phyloP scores from a whole-genome alignment of 805 yeast genomes.

The Candida sithepensis region DNA sequence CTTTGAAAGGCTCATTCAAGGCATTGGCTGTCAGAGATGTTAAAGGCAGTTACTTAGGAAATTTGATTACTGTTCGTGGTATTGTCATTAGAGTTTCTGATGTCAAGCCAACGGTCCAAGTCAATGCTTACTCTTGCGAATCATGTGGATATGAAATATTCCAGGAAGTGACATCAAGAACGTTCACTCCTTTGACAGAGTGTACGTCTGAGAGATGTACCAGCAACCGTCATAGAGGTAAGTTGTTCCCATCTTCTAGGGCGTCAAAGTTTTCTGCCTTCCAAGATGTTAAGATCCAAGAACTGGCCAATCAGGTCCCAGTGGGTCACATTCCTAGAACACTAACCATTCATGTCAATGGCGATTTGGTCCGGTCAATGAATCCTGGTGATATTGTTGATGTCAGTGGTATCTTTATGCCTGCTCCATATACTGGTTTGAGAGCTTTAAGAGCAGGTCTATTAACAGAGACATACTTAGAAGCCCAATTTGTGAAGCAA shows the following conservation, averaged over 20 bases:
- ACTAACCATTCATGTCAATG: conserved; percentile 82
- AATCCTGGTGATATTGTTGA: conserved; percentile 96
- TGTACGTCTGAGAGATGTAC: conserved; percentile 81
- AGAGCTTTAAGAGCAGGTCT: conserved; percentile 90
- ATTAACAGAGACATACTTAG: conserved; percentile 88
- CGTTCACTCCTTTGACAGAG: conserved; percentile 82
- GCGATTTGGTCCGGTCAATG: conserved; percentile 80
- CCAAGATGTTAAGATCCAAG: conserved; percentile 95
- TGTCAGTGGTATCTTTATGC: conserved; percentile 87
- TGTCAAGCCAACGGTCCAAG: conserved; percentile 88
- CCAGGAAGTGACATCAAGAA: conserved; percentile 85
- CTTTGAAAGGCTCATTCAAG: conserved; percentile 37
- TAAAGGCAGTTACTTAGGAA: conserved; percentile 79
- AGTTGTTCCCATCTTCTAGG: conserved; percentile 85
- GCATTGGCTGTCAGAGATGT: conserved; percentile 88
- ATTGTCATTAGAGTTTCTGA: conserved; percentile 94
- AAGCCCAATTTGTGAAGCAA: conserved; percentile 80
- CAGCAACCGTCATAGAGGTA: conserved; percentile 80
- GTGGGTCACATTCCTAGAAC: conserved; percentile 96
- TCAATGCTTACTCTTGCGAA: conserved; percentile 96
- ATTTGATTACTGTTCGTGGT: conserved; percentile 86
- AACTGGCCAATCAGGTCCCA: conserved; percentile 93
- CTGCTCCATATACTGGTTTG: conserved; percentile 94
- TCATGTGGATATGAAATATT: conserved; percentile 95
- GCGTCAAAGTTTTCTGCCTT: conserved; percentile 94